Conservation (phyloP, 2,329 filamentous ascomycete genomes). For the Phialophora macrospora region DNA sequence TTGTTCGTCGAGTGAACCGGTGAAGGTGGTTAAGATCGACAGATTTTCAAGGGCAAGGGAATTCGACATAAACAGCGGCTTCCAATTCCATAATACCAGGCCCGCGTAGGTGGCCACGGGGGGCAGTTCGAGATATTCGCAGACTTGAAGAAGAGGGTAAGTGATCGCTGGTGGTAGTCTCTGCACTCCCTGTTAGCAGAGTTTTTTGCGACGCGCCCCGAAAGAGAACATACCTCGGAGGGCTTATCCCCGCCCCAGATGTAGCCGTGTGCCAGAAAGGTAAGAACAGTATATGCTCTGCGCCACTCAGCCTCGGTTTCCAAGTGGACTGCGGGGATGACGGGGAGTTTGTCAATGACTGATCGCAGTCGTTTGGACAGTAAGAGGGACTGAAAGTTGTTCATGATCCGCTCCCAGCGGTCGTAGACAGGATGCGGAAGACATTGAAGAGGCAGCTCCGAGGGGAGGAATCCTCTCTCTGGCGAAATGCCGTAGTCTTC, state of each 20-base stretch:
- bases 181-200: slow-evolving; percentile 42
- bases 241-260: slow-evolving; percentile 84
- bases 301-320: slow-evolving; percentile 89
- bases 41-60: slow-evolving; percentile 86
- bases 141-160: slow-evolving; percentile 78
- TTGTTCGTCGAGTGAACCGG: slow-evolving; percentile 91
- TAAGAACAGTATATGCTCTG: slow-evolving; percentile 78
- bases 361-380: slow-evolving; percentile 81
- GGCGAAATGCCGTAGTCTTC: slow-evolving; percentile 72
- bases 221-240: slow-evolving; percentile 62
- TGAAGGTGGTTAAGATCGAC: slow-evolving; percentile 85
- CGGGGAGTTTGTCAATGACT: slow-evolving; percentile 77
- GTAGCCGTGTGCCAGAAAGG: slow-evolving; percentile 81
- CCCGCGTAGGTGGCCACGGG: slow-evolving; percentile 94
- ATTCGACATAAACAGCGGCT: slow-evolving; percentile 84
- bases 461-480: slow-evolving; percentile 83
- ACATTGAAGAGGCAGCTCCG: slow-evolving; percentile 75
- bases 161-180: slow-evolving; percentile 79
- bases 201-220: background rate
- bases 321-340: slow-evolving; percentile 81
- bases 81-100: slow-evolving; percentile 95
- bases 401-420: slow-evolving; percentile 86
- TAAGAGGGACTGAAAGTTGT: slow-evolving; percentile 85
- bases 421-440: slow-evolving; percentile 91
- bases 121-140: slow-evolving; percentile 78